Conservation (phyloP, 768 basidiomycete species). For the Suillus paluster region DNA sequence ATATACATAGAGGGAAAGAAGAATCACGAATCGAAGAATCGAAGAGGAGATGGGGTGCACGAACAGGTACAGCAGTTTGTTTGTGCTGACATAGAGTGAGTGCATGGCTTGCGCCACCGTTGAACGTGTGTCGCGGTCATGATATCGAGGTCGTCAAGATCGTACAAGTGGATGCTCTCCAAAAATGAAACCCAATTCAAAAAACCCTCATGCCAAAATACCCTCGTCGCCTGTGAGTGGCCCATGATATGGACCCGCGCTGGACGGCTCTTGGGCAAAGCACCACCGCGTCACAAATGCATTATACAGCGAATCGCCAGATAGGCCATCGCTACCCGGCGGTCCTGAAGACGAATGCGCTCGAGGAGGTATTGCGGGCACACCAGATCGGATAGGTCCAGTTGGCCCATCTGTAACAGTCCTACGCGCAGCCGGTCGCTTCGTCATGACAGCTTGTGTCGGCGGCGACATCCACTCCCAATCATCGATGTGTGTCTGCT, state of each 20-base stretch:
- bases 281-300: constrained; percentile 72
- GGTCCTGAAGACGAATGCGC: not conserved
- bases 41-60: not conserved
- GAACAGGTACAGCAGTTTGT: not conserved
- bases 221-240: not conserved
- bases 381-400: constrained; percentile 6
- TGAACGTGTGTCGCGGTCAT: not conserved
- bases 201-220: constrained; percentile 23
- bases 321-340: constrained; percentile 10
- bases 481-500: constrained; percentile 14
- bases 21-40: not conserved
- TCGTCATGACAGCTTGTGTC: not conserved
- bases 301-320: constrained; percentile 50
- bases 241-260: constrained; percentile 15
- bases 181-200: not conserved
- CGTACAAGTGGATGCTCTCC: not conserved
- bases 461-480: constrained; percentile 28
- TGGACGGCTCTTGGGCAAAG: constrained; percentile 55
- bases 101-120: not conserved
- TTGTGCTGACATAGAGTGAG: not conserved
- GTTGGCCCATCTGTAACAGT: constrained; percentile 15
- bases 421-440: constrained; percentile 5
- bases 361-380: constrained; percentile 27
- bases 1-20: not conserved
- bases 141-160: not conserved